Evolutionary conservation across 306 rosid species (phyloP).

Genomic region (Prunus campanulata): DNA sequence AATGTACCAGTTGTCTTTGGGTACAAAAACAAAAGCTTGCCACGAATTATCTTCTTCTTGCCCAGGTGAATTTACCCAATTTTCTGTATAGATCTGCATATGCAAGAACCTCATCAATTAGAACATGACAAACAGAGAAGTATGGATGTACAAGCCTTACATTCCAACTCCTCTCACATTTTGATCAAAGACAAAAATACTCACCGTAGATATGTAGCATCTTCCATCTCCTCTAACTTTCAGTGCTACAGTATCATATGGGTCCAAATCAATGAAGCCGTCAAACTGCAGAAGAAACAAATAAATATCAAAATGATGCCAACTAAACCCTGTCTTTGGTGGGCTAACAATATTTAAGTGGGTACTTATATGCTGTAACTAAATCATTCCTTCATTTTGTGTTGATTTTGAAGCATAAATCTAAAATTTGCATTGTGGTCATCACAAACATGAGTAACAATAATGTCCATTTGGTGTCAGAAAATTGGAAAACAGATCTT

Average conservation of each 20-base stretch:
- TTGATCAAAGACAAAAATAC: slow-evolving; percentile 14
- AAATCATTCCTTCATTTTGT: too few relatives aligned
- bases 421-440: background rate
- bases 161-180: slow-evolving; percentile 1
- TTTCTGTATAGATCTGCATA: slow-evolving; percentile 83
- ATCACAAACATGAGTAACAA: background rate
- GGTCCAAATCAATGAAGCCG: slow-evolving; percentile 86
- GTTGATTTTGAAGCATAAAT: background rate
- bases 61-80: slow-evolving; percentile 93
- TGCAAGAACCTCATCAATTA: background rate
- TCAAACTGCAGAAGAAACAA: slow-evolving; percentile 54
- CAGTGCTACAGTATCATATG: slow-evolving; percentile 79
- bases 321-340: background rate
- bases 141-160: background rate
- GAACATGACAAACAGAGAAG: background rate
- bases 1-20: slow-evolving; percentile 80
- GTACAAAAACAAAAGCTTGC: slow-evolving; percentile 78
- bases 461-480: background rate
- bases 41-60: slow-evolving; percentile 84
- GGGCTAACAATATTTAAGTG: background rate
- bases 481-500: background rate
- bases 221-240: slow-evolving; percentile 90
- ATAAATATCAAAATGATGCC: background rate
- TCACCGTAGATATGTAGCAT: slow-evolving; percentile 89
- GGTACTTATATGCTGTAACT: background rate